These are phyloP conservation scores for Aspergillus neotritici DNA, from an alignment of 2,329 filamentous ascomycete species.

Conservation along the genomic window DNA sequence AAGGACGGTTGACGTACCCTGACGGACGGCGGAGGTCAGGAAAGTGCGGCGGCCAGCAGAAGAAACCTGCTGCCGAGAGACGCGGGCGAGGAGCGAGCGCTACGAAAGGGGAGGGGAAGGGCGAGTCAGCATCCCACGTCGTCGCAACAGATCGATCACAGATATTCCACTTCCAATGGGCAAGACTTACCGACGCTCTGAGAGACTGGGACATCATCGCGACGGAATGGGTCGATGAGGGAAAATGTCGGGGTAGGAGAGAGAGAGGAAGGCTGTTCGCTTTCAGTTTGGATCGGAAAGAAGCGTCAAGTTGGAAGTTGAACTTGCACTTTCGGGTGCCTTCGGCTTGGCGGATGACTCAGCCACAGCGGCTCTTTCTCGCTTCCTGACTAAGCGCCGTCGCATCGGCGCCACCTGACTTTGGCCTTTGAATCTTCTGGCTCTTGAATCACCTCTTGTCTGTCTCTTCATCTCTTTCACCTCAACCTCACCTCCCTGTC, in stretches of 20 bases:
- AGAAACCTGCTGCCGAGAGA: constrained; percentile 53
- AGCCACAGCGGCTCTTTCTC: constrained; percentile 20
- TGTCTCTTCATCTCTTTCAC: constrained; percentile 6
- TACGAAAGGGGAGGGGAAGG: constrained; percentile 27
- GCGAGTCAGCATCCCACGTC: constrained; percentile 8
- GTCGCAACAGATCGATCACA: not conserved
- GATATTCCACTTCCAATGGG: not conserved
- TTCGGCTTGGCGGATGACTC: constrained; percentile 26
- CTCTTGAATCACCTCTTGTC: constrained; percentile 13
- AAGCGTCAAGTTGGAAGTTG: constrained; percentile 20
- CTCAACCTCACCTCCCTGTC: constrained; percentile 8
- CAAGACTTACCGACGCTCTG: constrained; percentile 52
- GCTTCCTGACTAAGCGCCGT: not conserved
- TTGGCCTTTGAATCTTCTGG: constrained; percentile 1
- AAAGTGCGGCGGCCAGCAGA: constrained; percentile 57
- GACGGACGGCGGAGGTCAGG: constrained; percentile 56
- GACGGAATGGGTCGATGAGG: constrained; percentile 27
- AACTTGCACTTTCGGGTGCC: constrained; percentile 20
- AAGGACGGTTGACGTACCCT: constrained; percentile 47
- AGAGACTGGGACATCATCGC: constrained; percentile 58
- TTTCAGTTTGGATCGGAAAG: constrained; percentile 16
- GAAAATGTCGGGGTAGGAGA: constrained; percentile 18
- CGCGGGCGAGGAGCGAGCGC: constrained; percentile 58
- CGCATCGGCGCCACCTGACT: not conserved
- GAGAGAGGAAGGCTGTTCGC: constrained; percentile 15